Percentiles rank a stretch among this genome's conserved stretches.
phyloP scores from a whole-genome alignment of 768 basidiomycete genomes.

The Tricholoma sp. region DNA sequence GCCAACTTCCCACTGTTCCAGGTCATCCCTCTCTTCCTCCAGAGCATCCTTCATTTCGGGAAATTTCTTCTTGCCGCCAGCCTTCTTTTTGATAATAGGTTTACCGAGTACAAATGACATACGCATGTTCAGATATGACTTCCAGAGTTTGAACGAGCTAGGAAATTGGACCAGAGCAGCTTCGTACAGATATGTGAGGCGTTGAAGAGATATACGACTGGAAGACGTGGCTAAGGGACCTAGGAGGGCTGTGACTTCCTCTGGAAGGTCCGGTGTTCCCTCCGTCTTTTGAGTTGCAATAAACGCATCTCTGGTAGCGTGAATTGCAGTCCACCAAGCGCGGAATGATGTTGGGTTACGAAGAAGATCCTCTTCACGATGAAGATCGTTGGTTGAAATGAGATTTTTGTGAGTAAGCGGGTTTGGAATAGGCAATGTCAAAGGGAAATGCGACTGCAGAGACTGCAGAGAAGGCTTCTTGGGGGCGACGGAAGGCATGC shows the following conservation, averaged over 20 bases:
- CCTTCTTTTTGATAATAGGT: constrained; percentile 62
- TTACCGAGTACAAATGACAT: constrained; percentile 85
- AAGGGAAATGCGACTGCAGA: constrained; percentile 60
- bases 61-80: constrained; percentile 88
- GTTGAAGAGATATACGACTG: constrained; percentile 73
- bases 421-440: constrained; percentile 81
- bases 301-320: constrained; percentile 65
- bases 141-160: constrained; percentile 93
- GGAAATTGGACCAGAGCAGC: constrained; percentile 85
- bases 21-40: constrained; percentile 75
- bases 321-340: constrained; percentile 89
- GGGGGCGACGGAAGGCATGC: constrained; percentile 54
- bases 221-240: constrained; percentile 75
- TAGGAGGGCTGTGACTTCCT: constrained; percentile 54
- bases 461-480: constrained; percentile 44
- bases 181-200: constrained; percentile 91
- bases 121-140: constrained; percentile 80
- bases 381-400: constrained; percentile 68
- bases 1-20: constrained; percentile 82
- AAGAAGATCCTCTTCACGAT: constrained; percentile 90
- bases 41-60: constrained; percentile 88
- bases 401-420: constrained; percentile 76
- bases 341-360: constrained; percentile 89
- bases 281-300: constrained; percentile 54
- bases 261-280: constrained; percentile 38